These are phyloP conservation scores for Candida adriatica DNA, from an alignment of 805 yeast genomes.

Conservation along the genomic window DNA sequence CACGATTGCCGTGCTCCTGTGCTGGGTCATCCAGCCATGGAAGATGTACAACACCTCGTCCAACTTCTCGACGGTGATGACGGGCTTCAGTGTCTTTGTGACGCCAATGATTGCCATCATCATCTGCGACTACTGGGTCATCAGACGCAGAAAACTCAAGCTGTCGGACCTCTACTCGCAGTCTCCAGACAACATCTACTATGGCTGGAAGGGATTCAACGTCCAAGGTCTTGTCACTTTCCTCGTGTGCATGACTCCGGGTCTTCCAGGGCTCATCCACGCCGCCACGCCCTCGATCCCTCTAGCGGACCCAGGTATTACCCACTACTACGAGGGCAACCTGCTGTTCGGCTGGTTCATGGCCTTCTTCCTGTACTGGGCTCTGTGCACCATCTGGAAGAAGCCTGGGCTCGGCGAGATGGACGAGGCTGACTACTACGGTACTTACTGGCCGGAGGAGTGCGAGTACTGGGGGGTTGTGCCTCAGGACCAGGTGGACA, in stretches of 20 bases:
- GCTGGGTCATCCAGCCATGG: slow-evolving; percentile 32
- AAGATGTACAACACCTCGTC: slow-evolving; percentile 28
- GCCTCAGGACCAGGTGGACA: slow-evolving; percentile 8
- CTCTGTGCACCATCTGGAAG: slow-evolving; percentile 10
- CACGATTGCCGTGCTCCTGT: slow-evolving; percentile 22
- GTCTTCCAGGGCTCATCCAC: slow-evolving; percentile 42
- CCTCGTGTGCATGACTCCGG: slow-evolving; percentile 37
- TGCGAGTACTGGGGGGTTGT: slow-evolving; percentile 9
- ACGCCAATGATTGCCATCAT: slow-evolving; percentile 31
- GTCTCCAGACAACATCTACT: slow-evolving; percentile 27
- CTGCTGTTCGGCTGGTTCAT: slow-evolving; percentile 35
- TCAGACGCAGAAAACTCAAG: slow-evolving; percentile 27
- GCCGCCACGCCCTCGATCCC: slow-evolving; percentile 20
- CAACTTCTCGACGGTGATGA: slow-evolving; percentile 27
- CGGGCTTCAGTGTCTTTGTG: slow-evolving; percentile 29
- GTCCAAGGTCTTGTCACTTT: slow-evolving; percentile 35
- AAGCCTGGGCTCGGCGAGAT: slow-evolving; percentile 10
- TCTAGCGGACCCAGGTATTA: slow-evolving; percentile 28
- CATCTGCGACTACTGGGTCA: slow-evolving; percentile 31
- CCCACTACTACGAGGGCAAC: slow-evolving; percentile 37
- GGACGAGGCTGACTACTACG: slow-evolving; percentile 10
- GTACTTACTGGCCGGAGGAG: slow-evolving; percentile 7
- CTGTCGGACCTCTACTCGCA: slow-evolving; percentile 25
- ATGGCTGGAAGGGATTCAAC: slow-evolving; percentile 35
- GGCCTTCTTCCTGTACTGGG: slow-evolving; percentile 33